These are phyloP conservation scores for Candolleomyces aberdarensis DNA, from an alignment of 768 basidiomycete genomes.

Conservation along the genomic window DNA sequence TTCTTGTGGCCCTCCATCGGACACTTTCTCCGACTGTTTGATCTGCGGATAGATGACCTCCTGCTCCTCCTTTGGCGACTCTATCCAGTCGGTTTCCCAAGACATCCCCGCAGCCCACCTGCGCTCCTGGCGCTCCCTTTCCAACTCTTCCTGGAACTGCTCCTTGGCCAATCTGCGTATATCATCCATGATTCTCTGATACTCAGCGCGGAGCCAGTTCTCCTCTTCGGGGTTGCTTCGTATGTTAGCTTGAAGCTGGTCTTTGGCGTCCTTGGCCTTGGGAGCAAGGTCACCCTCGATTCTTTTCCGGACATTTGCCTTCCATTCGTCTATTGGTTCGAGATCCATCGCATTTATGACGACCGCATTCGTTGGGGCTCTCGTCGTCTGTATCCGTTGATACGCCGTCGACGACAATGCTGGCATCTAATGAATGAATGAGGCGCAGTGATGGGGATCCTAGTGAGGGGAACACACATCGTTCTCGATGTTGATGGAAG, in stretches of 20 bases:
- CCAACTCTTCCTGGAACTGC: constrained; percentile 40
- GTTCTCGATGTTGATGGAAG: no score
- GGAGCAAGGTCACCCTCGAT: constrained; percentile 45
- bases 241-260: constrained; percentile 51
- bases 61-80: constrained; percentile 32
- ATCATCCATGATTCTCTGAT: constrained; percentile 37
- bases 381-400: no score
- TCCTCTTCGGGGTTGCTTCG: constrained; percentile 36
- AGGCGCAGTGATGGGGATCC: no score
- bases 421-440: no score
- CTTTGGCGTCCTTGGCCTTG: constrained; percentile 61
- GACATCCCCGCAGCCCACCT: constrained; percentile 42
- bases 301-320: constrained; percentile 36
- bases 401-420: no score
- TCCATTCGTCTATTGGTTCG: constrained; percentile 60
- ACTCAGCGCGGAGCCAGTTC: constrained; percentile 31
- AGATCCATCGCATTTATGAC: constrained; percentile 17
- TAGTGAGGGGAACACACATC: no score
- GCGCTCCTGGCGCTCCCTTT: constrained; percentile 47
- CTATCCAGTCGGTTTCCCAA: constrained; percentile 25
- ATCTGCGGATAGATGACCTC: constrained; percentile 47
- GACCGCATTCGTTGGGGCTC: no score
- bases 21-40: constrained; percentile 23
- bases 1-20: no score
- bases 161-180: constrained; percentile 45